Base-by-base conservation (phyloP, 1,284 basidiomycete genomes). In the Heliocybe sulcata region DNA sequence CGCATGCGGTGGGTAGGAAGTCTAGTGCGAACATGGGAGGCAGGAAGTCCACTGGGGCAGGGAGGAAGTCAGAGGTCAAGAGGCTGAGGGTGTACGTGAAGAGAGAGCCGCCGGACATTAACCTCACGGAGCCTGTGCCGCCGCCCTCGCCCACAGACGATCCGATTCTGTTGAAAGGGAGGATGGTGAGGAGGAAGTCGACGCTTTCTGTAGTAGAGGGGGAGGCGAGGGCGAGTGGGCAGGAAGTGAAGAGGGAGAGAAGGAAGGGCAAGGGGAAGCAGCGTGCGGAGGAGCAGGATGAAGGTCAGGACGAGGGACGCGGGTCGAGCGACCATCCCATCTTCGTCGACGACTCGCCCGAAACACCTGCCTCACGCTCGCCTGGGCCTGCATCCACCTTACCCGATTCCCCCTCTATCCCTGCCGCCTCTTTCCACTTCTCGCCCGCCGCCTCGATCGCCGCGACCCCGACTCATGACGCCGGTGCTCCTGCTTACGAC, bases 111-210 rank as follows among this genome's bases (percentile, higher is more conserved):
- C 84, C 85, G 0, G 77, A 80, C n/a, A 72, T 87, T 58, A 79
- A 87, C 61, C 66, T 85, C 26, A 74, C 66, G 51, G 71, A 65
- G 11, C 81, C 82, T 2, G 74, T 80, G 57, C 82, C 85, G 2
- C 87, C 87, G 1, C 73, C 85, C 0, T 87, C 85, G 54, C 87
- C 87, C 0, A 79, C 80, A 1, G 87, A 90, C 48, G 87, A 90
- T 61, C 87, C 87, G 0, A 65, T 90, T 0, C 68, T 90, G 2
- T 72, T 90, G 25, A 76, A 75, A 45, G 81, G 77, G 3, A 69
- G 70, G 22, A 62, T 65, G 47, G 27, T 14, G 27, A 49, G 19
- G 16, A 3, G 38, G 8, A 42, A 12, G 29, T 31, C 29, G 29
- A 4, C 4, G 29, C 29, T 31, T 31, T 31, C 29, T 6, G 29